Evolutionary conservation across 768 basidiomycete species (phyloP).

Genomic region (Clathrus columnatus): DNA sequence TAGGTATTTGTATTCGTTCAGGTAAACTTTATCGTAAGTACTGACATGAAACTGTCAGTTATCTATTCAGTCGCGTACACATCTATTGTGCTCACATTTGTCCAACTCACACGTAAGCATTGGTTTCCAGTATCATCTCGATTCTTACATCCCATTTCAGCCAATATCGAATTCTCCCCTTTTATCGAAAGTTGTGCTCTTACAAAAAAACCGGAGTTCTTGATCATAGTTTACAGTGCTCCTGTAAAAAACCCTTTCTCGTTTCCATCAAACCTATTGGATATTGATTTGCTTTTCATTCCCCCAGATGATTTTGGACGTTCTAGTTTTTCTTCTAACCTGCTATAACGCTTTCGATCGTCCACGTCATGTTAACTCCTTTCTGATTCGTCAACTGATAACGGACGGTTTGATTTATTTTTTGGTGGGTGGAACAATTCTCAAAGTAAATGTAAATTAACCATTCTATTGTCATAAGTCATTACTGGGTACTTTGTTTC

Average conservation of each 20-base stretch:
- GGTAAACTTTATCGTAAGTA: no score
- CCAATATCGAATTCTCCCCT: not conserved
- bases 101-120: not conserved
- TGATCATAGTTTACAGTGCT: not conserved
- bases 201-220: not conserved
- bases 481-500: not conserved
- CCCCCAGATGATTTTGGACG: slow-evolving; percentile 27
- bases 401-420: slow-evolving; percentile 29
- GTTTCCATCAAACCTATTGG: not conserved
- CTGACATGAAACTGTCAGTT: no score
- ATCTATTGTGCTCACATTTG: not conserved
- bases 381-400: slow-evolving; percentile 22
- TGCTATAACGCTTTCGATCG: slow-evolving; percentile 27
- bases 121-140: not conserved
- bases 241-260: not conserved
- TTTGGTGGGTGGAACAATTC: slow-evolving; percentile 17
- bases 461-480: not conserved
- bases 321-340: slow-evolving; percentile 24
- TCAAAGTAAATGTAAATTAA: not conserved
- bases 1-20: not conserved
- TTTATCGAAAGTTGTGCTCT: not conserved
- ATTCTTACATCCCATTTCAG: not conserved
- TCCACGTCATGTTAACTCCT: slow-evolving; percentile 20
- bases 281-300: not conserved
- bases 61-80: not conserved